These are phyloP conservation scores for Cordyceps javanica DNA, from an alignment of 2,329 filamentous ascomycete genomes.

Conservation along the genomic window DNA sequence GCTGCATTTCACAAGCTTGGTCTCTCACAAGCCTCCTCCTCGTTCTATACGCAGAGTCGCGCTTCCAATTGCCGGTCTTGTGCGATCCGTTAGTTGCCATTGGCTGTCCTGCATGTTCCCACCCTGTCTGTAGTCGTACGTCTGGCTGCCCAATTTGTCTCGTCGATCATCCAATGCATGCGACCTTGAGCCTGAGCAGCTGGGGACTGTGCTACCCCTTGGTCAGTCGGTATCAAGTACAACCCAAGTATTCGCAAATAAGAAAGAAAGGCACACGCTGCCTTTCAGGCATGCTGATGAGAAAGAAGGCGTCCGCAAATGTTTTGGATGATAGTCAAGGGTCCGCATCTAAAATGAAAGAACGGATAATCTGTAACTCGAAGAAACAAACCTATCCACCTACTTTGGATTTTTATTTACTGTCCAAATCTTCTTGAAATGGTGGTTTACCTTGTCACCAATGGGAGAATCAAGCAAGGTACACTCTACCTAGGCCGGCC, in stretches of 20 bases:
- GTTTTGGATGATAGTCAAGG: too few species aligned
- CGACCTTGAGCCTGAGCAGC: too few species aligned
- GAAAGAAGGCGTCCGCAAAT: too few species aligned
- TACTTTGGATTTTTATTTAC: too few species aligned
- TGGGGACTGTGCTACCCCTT: too few species aligned
- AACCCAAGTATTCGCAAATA: too few species aligned
- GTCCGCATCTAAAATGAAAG: too few species aligned
- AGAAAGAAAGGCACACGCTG: too few species aligned
- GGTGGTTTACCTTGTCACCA: background rate
- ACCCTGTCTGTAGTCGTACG: background rate
- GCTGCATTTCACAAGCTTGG: background rate
- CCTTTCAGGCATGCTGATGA: too few species aligned
- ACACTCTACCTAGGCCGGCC: background rate
- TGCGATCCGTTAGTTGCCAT: background rate
- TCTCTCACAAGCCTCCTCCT: background rate
- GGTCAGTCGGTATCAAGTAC: too few species aligned
- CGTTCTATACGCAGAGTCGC: background rate
- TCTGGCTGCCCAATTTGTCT: slow-evolving; percentile 9
- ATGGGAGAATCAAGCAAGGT: background rate
- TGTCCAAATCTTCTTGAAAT: background rate
- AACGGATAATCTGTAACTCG: too few species aligned
- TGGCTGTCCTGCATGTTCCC: background rate
- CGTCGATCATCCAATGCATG: background rate
- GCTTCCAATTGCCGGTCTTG: background rate
- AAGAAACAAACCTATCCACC: too few species aligned